phyloP scores from a whole-genome alignment of 257 asterid genomes.

The Verbena officinalis region DNA sequence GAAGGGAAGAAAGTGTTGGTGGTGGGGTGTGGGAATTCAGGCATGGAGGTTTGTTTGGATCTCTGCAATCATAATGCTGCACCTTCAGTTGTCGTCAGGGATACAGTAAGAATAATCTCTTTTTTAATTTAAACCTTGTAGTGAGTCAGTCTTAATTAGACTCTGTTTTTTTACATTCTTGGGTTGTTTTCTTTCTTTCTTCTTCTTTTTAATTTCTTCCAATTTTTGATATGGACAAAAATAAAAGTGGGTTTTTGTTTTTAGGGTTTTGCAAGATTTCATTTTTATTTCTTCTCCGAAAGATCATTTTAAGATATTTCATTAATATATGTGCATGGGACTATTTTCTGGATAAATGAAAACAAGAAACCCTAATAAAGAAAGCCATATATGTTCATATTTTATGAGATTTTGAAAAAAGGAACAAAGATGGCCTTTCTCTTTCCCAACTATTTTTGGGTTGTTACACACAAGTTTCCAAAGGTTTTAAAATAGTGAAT shows the following conservation, averaged over 20 bases:
- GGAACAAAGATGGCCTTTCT: conserved; percentile 19
- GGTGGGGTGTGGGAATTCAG: conserved; percentile 93
- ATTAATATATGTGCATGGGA: conserved; percentile 36
- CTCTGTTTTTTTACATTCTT: background rate
- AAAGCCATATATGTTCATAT: background rate
- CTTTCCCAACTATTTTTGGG: conserved; percentile 15
- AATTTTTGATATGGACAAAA: background rate
- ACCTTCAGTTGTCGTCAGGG: conserved; percentile 76
- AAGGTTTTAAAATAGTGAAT: conserved; percentile 32
- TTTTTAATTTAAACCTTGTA: background rate
- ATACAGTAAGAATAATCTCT: conserved; percentile 65
- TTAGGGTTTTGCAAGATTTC: background rate
- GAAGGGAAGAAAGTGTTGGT: conserved; percentile 65
- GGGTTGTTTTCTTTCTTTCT: background rate
- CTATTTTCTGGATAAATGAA: background rate
- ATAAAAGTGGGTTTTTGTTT: background rate
- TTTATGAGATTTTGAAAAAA: conserved; percentile 15
- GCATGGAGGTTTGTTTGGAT: conserved; percentile 96
- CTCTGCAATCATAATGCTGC: conserved; percentile 66
- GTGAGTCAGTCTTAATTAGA: background rate
- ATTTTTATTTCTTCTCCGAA: background rate
- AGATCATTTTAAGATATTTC: background rate
- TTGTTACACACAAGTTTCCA: conserved; percentile 40
- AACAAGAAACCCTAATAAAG: conserved; percentile 30
- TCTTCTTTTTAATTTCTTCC: background rate